A percentile compares a stretch with the other conserved stretches of the same genome.
Evolutionary conservation across 73 alveolate genomes (phyloP).

Genomic region (Diophrys sp.): DNA sequence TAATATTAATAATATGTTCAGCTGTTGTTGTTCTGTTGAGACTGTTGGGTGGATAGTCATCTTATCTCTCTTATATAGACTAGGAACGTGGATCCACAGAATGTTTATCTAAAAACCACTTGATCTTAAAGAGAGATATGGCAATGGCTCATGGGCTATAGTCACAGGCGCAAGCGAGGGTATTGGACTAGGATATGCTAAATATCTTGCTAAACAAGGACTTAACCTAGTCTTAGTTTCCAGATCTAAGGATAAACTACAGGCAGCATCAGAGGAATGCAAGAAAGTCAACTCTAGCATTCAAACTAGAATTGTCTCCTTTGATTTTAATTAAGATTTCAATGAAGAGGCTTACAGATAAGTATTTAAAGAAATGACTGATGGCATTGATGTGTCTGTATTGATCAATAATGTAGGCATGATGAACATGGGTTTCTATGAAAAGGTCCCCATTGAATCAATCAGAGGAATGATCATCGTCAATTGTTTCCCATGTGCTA

Average conservation of each 20-base stretch:
- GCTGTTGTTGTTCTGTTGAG: too few relatives aligned
- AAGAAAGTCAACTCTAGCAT: constrained; percentile 12
- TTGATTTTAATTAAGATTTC: constrained; percentile 24
- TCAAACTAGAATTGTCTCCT: background rate
- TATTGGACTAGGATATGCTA: constrained; percentile 68
- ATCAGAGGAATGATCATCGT: too few relatives aligned
- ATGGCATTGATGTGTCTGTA: constrained; percentile 32
- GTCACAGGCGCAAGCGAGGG: constrained; percentile 88
- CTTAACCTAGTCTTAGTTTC: constrained; percentile 43
- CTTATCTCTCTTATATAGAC: too few relatives aligned
- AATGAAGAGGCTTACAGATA: background rate
- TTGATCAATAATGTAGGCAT: constrained; percentile 57
- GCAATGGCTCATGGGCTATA: constrained; percentile 61
- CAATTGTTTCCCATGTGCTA: too few relatives aligned
- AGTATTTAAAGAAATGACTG: constrained; percentile 6
- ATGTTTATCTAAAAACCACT: too few relatives aligned
- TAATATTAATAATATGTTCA: too few relatives aligned
- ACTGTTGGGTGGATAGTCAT: too few relatives aligned
- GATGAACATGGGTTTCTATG: too few relatives aligned
- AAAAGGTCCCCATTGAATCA: too few relatives aligned
- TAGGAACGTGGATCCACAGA: too few relatives aligned
- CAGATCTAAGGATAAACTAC: background rate
- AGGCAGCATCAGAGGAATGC: constrained; percentile 12
- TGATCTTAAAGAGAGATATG: constrained; percentile 23
- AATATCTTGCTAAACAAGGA: constrained; percentile 59